These are phyloP conservation scores for Suaeda aralocaspica DNA, from an alignment of 148 eudicot species.

Conservation along the genomic window DNA sequence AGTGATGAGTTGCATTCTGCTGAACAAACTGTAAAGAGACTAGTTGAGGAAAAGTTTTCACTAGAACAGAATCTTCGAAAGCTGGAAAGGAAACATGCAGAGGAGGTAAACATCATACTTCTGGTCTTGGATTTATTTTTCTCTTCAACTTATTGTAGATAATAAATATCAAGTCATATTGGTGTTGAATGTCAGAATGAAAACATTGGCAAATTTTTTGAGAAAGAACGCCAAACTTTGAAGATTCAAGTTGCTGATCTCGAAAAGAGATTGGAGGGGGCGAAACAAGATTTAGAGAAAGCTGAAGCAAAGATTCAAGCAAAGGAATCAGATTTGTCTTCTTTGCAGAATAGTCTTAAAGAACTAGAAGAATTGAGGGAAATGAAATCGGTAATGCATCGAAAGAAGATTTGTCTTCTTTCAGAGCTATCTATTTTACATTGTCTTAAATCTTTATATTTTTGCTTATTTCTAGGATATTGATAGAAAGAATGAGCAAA, in stretches of 20 bases:
- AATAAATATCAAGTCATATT: conserved; percentile 16
- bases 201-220: conserved; percentile 41
- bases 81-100: conserved; percentile 56
- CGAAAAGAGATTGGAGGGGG: conserved; percentile 63
- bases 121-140: conserved; percentile 3
- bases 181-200: conserved; percentile 43
- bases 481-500: conserved; percentile 96
- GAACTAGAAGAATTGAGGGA: conserved; percentile 89
- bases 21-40: conserved; percentile 65
- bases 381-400: conserved; percentile 77
- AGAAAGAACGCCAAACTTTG: conserved; percentile 52
- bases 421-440: neutral
- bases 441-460: neutral
- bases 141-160: neutral
- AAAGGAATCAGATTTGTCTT: conserved; percentile 59
- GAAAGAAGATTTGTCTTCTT: no score
- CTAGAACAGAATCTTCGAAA: conserved; percentile 61
- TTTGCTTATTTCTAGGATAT: conserved; percentile 55
- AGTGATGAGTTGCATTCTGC: conserved; percentile 65
- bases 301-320: conserved; percentile 49
- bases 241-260: conserved; percentile 54
- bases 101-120: conserved; percentile 42
- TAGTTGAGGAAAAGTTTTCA: conserved; percentile 55
- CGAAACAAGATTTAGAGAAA: conserved; percentile 40
- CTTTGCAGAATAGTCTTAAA: conserved; percentile 55